Evolutionary conservation across 306 rosid species (phyloP).

Genomic region (Glycine tomentella): DNA sequence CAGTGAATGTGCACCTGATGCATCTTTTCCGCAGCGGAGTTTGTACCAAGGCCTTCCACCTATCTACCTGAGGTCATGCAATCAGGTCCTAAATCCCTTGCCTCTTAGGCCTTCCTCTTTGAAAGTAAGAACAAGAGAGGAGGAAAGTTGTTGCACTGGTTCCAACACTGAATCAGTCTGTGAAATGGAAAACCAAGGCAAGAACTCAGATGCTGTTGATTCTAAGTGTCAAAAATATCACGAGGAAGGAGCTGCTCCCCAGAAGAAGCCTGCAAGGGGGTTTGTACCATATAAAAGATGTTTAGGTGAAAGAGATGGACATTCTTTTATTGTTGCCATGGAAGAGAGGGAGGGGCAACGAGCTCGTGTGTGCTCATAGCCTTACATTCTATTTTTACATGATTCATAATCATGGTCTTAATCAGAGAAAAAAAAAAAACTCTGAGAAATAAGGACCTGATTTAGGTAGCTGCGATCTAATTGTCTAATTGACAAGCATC

Average conservation of each 20-base stretch:
- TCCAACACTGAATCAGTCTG: slow-evolving; percentile 59
- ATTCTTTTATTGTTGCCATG: slow-evolving; percentile 52
- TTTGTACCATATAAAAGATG: slow-evolving; percentile 89
- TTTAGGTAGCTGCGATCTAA: slow-evolving; percentile 52
- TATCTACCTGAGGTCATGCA: slow-evolving; percentile 41
- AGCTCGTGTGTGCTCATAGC: slow-evolving; percentile 78
- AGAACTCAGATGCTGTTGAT: slow-evolving; percentile 56
- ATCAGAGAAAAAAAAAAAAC: not conserved
- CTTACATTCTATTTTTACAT: slow-evolving; percentile 12
- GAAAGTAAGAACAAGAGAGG: slow-evolving; percentile 50
- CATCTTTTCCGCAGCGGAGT: slow-evolving; percentile 57
- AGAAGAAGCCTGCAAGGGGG: slow-evolving; percentile 65
- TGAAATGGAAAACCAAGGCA: slow-evolving; percentile 52
- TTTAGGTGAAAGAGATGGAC: slow-evolving; percentile 68
- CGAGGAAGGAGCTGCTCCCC: slow-evolving; percentile 43
- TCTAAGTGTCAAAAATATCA: slow-evolving; percentile 42
- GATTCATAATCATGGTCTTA: slow-evolving; percentile 17
- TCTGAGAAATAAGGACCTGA: slow-evolving; percentile 39
- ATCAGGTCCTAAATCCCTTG: slow-evolving; percentile 43
- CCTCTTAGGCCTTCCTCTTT: slow-evolving; percentile 39
- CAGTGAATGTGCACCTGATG: slow-evolving; percentile 33
- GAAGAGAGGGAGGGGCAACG: slow-evolving; percentile 76
- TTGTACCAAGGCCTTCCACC: slow-evolving; percentile 55
- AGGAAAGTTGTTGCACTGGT: slow-evolving; percentile 65
- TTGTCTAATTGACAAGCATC: slow-evolving; percentile 47